Percentiles rank a stretch among this genome's conserved stretches.
Evolutionary conservation across 805 yeast genomes (phyloP).

Genomic region (Candida tallmaniae): DNA sequence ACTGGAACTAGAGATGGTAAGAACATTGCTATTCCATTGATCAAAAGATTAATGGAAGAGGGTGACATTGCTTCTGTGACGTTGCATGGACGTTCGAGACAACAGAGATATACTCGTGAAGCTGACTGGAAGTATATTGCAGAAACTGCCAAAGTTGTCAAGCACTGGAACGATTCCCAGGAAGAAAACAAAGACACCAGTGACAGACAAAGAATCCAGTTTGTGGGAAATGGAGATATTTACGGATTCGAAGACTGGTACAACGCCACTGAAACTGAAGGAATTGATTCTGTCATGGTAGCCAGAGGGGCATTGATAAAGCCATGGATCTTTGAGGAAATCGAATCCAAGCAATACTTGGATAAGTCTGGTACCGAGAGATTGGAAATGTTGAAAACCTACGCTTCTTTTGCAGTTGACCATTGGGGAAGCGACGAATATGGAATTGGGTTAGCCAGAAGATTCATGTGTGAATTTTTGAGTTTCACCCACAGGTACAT

Average conservation of each 20-base stretch:
- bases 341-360: conserved; percentile 80
- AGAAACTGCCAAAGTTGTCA: conserved; percentile 65
- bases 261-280: conserved; percentile 55
- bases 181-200: conserved; percentile 55
- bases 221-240: conserved; percentile 94
- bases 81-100: conserved; percentile 93
- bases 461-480: conserved; percentile 90
- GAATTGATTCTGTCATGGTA: conserved; percentile 92
- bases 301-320: conserved; percentile 97
- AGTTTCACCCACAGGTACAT: conserved; percentile 92
- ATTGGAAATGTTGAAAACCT: conserved; percentile 65
- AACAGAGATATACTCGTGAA: conserved; percentile 85
- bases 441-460: conserved; percentile 82
- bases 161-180: conserved; percentile 51
- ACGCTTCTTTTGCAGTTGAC: conserved; percentile 76
- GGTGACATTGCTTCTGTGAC: conserved; percentile 88
- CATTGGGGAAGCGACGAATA: conserved; percentile 99
- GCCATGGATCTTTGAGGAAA: conserved; percentile 98
- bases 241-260: conserved; percentile 88
- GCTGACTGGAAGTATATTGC: conserved; percentile 92
- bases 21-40: conserved; percentile 81
- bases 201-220: conserved; percentile 64
- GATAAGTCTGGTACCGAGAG: conserved; percentile 92
- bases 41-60: conserved; percentile 66
- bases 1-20: conserved; percentile 84